A percentile compares a stretch with the other conserved stretches of the same genome.
phyloP scores from a whole-genome alignment of 805 yeast genomes.

The Kodamaea kaohsiungensis region DNA sequence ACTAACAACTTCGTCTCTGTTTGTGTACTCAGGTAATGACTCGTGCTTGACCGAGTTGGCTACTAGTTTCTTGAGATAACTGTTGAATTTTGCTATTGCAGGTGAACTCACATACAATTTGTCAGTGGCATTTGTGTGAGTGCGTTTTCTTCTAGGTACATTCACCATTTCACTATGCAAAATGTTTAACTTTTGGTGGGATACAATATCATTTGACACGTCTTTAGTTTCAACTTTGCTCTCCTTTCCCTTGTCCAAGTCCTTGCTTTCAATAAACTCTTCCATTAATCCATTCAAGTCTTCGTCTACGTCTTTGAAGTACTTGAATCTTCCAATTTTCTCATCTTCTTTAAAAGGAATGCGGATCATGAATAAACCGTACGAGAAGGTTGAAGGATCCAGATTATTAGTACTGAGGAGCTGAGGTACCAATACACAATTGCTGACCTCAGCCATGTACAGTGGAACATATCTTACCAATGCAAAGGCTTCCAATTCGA shows the following conservation, averaged over 20 bases:
- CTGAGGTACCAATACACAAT: slow-evolving; percentile 57
- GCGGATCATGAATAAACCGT: slow-evolving; percentile 51
- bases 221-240: not conserved
- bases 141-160: slow-evolving; percentile 14
- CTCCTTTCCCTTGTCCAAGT: slow-evolving; percentile 23
- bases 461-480: slow-evolving; percentile 65
- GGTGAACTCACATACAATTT: slow-evolving; percentile 33
- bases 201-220: slow-evolving; percentile 4
- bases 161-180: slow-evolving; percentile 16
- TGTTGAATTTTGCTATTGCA: slow-evolving; percentile 27
- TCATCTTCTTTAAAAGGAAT: slow-evolving; percentile 80
- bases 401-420: not conserved
- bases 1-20: slow-evolving; percentile 24
- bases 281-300: slow-evolving; percentile 30
- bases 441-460: slow-evolving; percentile 44
- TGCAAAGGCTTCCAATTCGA: slow-evolving; percentile 48
- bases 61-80: slow-evolving; percentile 26
- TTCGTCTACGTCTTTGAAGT: slow-evolving; percentile 17
- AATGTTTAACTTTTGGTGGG: slow-evolving; percentile 19
- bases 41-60: slow-evolving; percentile 20
- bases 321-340: slow-evolving; percentile 54
- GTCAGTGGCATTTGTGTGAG: slow-evolving; percentile 8
- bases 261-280: slow-evolving; percentile 26
- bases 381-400: slow-evolving; percentile 14
- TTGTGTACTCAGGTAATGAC: slow-evolving; percentile 21